These are phyloP conservation scores for Globisporangium paddicum DNA, from an alignment of 352 stramenopile genomes.

Conservation along the genomic window DNA sequence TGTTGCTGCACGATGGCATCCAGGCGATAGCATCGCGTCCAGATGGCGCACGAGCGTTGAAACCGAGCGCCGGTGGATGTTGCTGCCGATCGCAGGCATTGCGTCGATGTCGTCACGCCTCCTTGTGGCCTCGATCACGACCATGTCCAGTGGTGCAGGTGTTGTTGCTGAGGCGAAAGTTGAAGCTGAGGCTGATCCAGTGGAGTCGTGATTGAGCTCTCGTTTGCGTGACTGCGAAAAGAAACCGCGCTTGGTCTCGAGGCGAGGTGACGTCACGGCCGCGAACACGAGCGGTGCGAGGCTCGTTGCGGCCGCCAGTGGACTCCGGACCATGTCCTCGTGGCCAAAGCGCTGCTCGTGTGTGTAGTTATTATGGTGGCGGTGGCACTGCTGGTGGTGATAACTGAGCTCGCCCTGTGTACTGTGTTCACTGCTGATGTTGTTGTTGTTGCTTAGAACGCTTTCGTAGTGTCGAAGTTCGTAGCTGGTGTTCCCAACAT, in stretches of 20 bases:
- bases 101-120: neutral
- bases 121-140: slow-evolving; percentile 14
- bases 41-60: slow-evolving; percentile 3
- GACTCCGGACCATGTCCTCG: slow-evolving; percentile 7
- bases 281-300: slow-evolving; percentile 11
- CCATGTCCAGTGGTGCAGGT: slow-evolving; percentile 21
- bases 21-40: slow-evolving; percentile 39
- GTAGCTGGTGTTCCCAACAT: neutral
- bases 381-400: neutral
- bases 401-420: neutral
- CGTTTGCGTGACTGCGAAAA: neutral
- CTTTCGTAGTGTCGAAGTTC: neutral
- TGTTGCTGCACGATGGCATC: slow-evolving; percentile 44
- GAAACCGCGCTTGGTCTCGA: slow-evolving; percentile 2
- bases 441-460: neutral
- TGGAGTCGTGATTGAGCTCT: neutral
- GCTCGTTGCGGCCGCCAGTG: slow-evolving; percentile 5
- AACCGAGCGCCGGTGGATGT: neutral
- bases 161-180: neutral
- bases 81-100: neutral
- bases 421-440: neutral
- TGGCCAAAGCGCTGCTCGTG: neutral
- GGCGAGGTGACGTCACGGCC: slow-evolving; percentile 6
- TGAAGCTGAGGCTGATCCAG: too few species aligned
- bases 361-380: neutral